Conservation (phyloP, 257 asterid species). For the Salvia hispanica region DNA sequence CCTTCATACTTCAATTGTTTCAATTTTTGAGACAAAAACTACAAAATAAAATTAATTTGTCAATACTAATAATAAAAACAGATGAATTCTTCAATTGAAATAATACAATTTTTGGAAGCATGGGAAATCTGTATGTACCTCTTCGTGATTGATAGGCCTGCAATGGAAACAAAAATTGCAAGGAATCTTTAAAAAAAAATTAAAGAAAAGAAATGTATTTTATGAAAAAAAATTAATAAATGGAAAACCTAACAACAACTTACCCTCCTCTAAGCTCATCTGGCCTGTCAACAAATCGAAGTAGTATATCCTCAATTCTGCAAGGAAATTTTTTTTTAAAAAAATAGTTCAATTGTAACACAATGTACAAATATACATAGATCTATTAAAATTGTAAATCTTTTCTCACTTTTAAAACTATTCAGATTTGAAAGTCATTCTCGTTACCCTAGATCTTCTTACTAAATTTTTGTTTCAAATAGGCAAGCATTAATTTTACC, state of each 20-base stretch:
- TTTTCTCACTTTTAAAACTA: neutral
- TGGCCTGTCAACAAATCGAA: conserved; percentile 56
- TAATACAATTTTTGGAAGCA: neutral
- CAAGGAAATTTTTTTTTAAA: too few species aligned
- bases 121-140: conserved; percentile 33
- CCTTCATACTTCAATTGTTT: conserved; percentile 56
- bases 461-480: neutral
- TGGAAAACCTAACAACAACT: neutral
- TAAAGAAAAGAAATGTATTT: neutral
- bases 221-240: neutral
- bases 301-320: conserved; percentile 70
- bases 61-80: neutral
- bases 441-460: neutral
- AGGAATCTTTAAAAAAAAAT: neutral
- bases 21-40: conserved; percentile 52
- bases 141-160: conserved; percentile 53
- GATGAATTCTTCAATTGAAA: neutral
- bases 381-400: neutral
- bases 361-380: neutral
- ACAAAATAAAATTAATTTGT: conserved; percentile 13
- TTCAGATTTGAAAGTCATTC: neutral
- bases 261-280: conserved; percentile 66
- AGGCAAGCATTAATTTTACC: too few species aligned
- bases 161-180: neutral
- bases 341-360: neutral